Conservation (phyloP, 2,329 filamentous ascomycete genomes). For the Onygena corvina region DNA sequence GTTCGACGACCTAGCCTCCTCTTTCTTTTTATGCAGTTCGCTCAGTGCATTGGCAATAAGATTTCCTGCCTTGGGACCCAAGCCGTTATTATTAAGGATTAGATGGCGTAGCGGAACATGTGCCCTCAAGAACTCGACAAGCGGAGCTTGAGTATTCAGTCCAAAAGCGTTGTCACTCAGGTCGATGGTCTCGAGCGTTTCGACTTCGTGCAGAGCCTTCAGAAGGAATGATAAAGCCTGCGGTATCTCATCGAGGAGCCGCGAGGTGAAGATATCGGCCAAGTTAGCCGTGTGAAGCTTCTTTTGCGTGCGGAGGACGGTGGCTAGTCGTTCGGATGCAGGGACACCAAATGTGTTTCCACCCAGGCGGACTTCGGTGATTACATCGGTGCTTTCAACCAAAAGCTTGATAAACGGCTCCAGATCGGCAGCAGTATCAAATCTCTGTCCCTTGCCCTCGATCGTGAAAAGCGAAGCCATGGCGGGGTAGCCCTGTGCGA, state of each 20-base stretch:
- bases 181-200: slow-evolving; percentile 80
- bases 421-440: slow-evolving; percentile 77
- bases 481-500: slow-evolving; percentile 23
- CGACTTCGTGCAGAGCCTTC: slow-evolving; percentile 72
- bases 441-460: slow-evolving; percentile 82
- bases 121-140: slow-evolving; percentile 79
- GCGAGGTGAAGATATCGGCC: slow-evolving; percentile 94
- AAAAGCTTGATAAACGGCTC: slow-evolving; percentile 71
- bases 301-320: slow-evolving; percentile 74
- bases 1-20: slow-evolving; percentile 52
- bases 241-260: slow-evolving; percentile 86
- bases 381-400: slow-evolving; percentile 54
- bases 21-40: slow-evolving; percentile 72
- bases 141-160: slow-evolving; percentile 81
- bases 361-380: slow-evolving; percentile 69
- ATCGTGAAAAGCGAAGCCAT: slow-evolving; percentile 62
- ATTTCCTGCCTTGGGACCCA: slow-evolving; percentile 82
- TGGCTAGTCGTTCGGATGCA: slow-evolving; percentile 72
- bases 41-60: slow-evolving; percentile 79
- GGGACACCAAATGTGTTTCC: slow-evolving; percentile 89
- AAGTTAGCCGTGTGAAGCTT: slow-evolving; percentile 71
- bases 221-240: slow-evolving; percentile 76
- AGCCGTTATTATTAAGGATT: slow-evolving; percentile 95
- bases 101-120: slow-evolving; percentile 88
- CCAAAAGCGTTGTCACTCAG: slow-evolving; percentile 97